These are phyloP conservation scores for Boletus vinaceobasis DNA, from an alignment of 768 basidiomycete species.

Conservation along the genomic window DNA sequence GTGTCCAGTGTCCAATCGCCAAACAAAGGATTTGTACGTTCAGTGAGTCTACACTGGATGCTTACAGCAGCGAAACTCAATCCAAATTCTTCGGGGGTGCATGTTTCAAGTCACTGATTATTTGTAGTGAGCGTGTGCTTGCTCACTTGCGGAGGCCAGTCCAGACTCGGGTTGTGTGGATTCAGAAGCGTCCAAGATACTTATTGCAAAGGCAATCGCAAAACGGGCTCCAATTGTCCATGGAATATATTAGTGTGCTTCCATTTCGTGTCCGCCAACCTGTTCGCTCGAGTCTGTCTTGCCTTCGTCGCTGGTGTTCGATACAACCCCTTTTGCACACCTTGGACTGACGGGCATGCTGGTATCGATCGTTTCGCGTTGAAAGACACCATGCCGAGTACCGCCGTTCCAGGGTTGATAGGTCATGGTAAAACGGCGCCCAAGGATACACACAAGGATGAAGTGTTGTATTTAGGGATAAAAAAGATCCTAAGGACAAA, in stretches of 20 bases:
- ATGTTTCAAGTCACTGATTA: background rate
- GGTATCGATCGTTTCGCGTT: background rate
- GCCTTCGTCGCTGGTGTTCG: too few species aligned
- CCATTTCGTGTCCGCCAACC: background rate
- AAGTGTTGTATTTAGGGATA: constrained; percentile 6
- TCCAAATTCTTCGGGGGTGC: background rate
- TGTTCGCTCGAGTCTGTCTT: background rate
- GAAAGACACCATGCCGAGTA: background rate
- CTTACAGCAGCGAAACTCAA: background rate
- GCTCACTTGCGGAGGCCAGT: background rate
- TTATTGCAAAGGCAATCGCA: background rate
- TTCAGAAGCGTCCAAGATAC: too few species aligned
- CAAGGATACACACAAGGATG: background rate
- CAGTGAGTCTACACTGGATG: background rate
- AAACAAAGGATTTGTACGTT: background rate
- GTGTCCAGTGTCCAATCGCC: too few species aligned
- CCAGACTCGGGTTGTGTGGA: background rate
- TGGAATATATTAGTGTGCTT: background rate
- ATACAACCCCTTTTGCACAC: too few species aligned
- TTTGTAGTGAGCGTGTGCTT: too few species aligned
- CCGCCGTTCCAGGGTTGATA: background rate
- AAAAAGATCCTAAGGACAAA: constrained; percentile 1
- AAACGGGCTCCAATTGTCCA: background rate
- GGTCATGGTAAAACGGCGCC: background rate
- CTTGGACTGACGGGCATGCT: too few species aligned